Base-by-base conservation (phyloP, 352 stramenopile genomes). In the Pythium periplocum region DNA sequence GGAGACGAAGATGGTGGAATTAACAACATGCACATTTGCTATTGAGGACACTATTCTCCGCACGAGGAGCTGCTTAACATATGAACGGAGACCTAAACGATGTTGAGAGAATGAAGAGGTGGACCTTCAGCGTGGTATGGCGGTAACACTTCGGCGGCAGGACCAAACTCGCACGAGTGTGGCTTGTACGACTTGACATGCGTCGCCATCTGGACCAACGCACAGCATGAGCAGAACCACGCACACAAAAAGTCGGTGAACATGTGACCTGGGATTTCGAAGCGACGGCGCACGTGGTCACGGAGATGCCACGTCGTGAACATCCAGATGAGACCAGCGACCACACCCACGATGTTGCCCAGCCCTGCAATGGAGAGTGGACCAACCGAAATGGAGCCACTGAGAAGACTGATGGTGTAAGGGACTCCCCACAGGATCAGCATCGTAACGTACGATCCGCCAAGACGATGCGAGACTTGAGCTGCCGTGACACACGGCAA, bases 171-270 rank as follows among this genome's bases (percentile, higher is more conserved):
- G 37, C 69, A 78, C 36, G 34, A 56, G 4, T 59, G 59, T 17
- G 69, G 66, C 3, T 45, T 68, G 61, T 83, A 79, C n/a, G 62
- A 75, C 58, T 77, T 78, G 46, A 75, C 48, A 59, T 83, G 72
- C 4, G 69, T 75, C 4, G 72, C 72, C 36, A 79, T 70, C 59
- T 79, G 69, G 3, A 69, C 57, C 7, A 78, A 40, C 26, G 61
- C 48, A 32, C 69, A 82, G 48, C 61, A 71, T 9, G 56, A 64
- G 61, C 72, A 82, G 31, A 57, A 77, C 4, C 60, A 58, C n/a
- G 60, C 43, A 8, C 48, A 53, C 11, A 55, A 68, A 40, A 51
- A 74, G 40, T 82, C 72, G 34, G 33, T 49, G 44, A 32, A 51
- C 4, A 42, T 51, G 40, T n/a, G 62, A 4, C 69, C 69, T 11